These are phyloP conservation scores for Colletotrichum graminicola DNA, from an alignment of 2,329 filamentous ascomycete genomes.

Conservation along the genomic window DNA sequence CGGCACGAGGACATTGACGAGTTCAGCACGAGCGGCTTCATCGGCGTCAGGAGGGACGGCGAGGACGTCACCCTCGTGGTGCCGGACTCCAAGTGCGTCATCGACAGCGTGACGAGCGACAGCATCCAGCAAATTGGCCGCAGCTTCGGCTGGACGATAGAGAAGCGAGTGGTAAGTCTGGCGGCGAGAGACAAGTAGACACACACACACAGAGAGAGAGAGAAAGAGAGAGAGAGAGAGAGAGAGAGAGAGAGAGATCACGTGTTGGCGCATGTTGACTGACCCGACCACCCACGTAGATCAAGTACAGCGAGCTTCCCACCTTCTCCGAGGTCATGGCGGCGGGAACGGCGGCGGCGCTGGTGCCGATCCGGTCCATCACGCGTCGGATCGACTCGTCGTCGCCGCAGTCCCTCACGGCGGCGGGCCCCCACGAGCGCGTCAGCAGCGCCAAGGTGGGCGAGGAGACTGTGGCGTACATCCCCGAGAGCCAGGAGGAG, in stretches of 20 bases:
- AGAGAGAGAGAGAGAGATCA: background rate
- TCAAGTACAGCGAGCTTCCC: conserved; percentile 71
- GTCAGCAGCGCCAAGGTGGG: conserved; percentile 52
- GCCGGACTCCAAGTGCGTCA: conserved; percentile 89
- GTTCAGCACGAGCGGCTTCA: conserved; percentile 94
- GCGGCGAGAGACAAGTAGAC: no score
- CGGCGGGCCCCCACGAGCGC: conserved; percentile 52
- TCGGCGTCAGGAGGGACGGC: conserved; percentile 75
- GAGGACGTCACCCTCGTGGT: conserved; percentile 79
- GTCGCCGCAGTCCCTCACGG: conserved; percentile 56
- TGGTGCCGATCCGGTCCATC: conserved; percentile 94
- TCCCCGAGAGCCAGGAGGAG: conserved; percentile 69
- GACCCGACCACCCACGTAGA: conserved; percentile 55
- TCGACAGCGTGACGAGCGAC: conserved; percentile 86
- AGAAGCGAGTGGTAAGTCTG: conserved; percentile 73
- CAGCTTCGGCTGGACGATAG: conserved; percentile 86
- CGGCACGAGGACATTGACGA: conserved; percentile 90
- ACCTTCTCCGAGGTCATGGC: conserved; percentile 82
- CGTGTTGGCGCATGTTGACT: background rate
- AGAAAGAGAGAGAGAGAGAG: background rate
- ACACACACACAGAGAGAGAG: no score
- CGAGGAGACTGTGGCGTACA: conserved; percentile 67
- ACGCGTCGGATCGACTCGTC: conserved; percentile 68
- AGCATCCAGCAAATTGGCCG: conserved; percentile 81
- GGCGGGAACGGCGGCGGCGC: conserved; percentile 88